Evolutionary conservation across 805 yeast genomes (phyloP), one percentile per base, ranked within the genome.

Genomic region (Isabelozyma gotoi): DNA sequence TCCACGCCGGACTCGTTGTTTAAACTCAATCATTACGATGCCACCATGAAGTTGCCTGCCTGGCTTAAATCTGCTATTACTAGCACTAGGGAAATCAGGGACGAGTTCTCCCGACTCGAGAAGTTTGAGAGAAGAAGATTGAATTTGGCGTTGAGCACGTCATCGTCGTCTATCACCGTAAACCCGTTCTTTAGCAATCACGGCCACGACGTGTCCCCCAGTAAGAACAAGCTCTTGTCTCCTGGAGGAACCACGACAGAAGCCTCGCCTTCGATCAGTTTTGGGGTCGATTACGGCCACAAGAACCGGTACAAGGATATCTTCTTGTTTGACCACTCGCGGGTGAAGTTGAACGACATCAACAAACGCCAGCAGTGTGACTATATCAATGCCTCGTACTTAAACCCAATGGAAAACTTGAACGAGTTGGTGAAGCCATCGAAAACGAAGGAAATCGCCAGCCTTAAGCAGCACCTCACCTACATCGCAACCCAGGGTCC

Each of bases 401-500:
- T 65, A n/a, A 48, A 60, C 32, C 57, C 67, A 1, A 40, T 51
- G 7, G 21, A 37, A 5, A 39, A 42, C 10, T 46, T 56, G 39
- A 21, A 18, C 11, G 44, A 47, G 4, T 44, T 50, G 20, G 42
- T 53, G 11, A 19, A 20, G n/a, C 40, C 39, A 2, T 35, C 47
- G 12, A 24, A 19, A 19, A 35, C 16, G 2, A 40, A 42, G n/a
- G 35, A 24, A 12, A 2, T 20, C 12, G 34, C 18, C 7, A 7
- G 14, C 10, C 24, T 21, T 12, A 16, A 14, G 27, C 24, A 42
- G 3, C 33, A 44, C 2, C 47, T 55, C 40, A 59, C 50, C 35
- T 70, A 65, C 48, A 87, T 91, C 53, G 97, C 96, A 0, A 78
- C 95, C 1, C 97, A 92, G 62, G 99, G 97, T 2, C 99, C 99